Evolutionary conservation across 2,329 filamentous ascomycete species (phyloP).

Genomic region (Diaporthe helianthi): DNA sequence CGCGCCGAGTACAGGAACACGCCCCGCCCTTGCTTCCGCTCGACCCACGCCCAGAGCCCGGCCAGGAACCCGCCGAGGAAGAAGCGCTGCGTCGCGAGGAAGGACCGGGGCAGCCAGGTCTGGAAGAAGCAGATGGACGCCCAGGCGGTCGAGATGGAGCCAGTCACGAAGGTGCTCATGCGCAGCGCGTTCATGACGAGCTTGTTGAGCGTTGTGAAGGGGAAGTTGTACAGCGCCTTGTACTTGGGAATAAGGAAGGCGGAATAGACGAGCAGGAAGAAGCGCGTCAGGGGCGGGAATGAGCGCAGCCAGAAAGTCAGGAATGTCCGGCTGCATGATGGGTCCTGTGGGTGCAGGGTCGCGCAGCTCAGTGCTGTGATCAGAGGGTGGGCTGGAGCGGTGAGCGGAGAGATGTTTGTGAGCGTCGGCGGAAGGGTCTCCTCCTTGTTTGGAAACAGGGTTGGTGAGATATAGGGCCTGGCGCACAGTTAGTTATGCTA

Average conservation of each 20-base stretch:
- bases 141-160: constrained; percentile 87
- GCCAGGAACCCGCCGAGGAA: constrained; percentile 88
- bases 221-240: constrained; percentile 71
- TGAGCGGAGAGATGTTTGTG: constrained; percentile 76
- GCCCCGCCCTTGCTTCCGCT: constrained; percentile 67
- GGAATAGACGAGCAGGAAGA: constrained; percentile 78
- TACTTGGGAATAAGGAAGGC: constrained; percentile 74
- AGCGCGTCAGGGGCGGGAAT: constrained; percentile 78
- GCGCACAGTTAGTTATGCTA: constrained; percentile 34
- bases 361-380: constrained; percentile 89
- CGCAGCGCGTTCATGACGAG: constrained; percentile 75
- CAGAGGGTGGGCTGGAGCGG: constrained; percentile 83
- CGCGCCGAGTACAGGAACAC: constrained; percentile 83
- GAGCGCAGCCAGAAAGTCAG: constrained; percentile 85
- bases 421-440: constrained; percentile 71
- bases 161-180: constrained; percentile 79
- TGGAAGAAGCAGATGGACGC: constrained; percentile 90
- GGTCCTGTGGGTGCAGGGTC: constrained; percentile 84
- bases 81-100: constrained; percentile 84
- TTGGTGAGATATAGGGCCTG: constrained; percentile 82
- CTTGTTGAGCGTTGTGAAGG: constrained; percentile 69
- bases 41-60: constrained; percentile 84
- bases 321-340: constrained; percentile 87
- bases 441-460: constrained; percentile 78
- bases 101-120: constrained; percentile 72